These are phyloP conservation scores for Borovskyia barvae DNA, from an alignment of 208 protist genomes.

Conservation along the genomic window DNA sequence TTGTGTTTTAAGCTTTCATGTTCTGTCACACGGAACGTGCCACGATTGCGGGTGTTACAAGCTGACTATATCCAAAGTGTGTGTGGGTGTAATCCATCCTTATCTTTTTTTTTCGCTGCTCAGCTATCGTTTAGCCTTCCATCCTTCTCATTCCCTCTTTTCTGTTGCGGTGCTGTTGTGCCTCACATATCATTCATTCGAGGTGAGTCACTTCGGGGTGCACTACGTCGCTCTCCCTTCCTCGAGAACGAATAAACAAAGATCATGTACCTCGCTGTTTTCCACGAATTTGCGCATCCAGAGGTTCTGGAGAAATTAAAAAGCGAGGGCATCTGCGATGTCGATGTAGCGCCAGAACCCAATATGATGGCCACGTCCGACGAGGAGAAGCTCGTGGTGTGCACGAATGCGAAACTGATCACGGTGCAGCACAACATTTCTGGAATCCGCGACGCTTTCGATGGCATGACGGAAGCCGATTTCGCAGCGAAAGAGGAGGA, in stretches of 20 bases:
- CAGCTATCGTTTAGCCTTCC: no score
- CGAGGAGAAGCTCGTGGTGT: slow-evolving; percentile 55
- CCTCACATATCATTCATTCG: no score
- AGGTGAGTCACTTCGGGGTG: not conserved
- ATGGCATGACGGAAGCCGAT: slow-evolving; percentile 43
- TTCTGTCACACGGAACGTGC: no score
- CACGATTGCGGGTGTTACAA: no score
- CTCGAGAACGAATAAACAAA: no score
- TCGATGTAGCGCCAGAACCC: slow-evolving; percentile 51
- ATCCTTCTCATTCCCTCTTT: no score
- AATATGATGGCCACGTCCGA: slow-evolving; percentile 46
- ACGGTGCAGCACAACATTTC: slow-evolving; percentile 52
- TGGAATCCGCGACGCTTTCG: slow-evolving; percentile 37
- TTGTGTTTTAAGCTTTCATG: no score
- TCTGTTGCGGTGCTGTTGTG: no score
- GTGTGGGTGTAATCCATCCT: no score
- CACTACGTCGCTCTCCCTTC: slow-evolving; percentile 5
- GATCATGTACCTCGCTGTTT: slow-evolving; percentile 72
- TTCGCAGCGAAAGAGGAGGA: slow-evolving; percentile 28
- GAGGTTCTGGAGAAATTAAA: slow-evolving; percentile 66
- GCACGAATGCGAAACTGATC: slow-evolving; percentile 83
- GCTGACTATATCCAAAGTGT: no score
- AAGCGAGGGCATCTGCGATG: slow-evolving; percentile 48
- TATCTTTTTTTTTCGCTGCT: no score
- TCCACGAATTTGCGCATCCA: slow-evolving; percentile 76